phyloP scores from a whole-genome alignment of 2,329 filamentous ascomycete species.

The Clarireedia monteithiana region DNA sequence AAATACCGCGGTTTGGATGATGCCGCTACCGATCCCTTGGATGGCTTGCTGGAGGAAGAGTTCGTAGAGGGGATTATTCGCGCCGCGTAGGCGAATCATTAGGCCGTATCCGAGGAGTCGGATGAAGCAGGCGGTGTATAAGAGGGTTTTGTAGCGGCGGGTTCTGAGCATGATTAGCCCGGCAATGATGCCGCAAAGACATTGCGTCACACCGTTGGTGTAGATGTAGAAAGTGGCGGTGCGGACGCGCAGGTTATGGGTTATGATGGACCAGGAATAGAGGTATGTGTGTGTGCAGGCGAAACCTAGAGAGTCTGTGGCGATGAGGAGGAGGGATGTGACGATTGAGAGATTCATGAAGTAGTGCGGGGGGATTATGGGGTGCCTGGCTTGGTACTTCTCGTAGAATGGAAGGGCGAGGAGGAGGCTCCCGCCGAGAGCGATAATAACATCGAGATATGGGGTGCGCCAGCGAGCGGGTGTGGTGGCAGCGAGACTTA shows the following conservation, averaged over 20 bases:
- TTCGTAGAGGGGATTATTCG: no score
- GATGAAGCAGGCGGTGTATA: no score
- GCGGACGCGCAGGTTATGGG: constrained; percentile 34
- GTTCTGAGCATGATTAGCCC: no score
- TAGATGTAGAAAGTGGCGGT: constrained; percentile 32
- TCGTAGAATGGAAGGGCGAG: constrained; percentile 41
- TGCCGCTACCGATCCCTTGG: no score
- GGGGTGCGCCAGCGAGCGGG: constrained; percentile 32
- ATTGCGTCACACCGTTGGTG: constrained; percentile 27
- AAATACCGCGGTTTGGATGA: no score
- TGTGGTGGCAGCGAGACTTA: constrained; percentile 36
- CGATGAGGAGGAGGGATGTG: constrained; percentile 33
- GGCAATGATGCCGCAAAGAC: no score
- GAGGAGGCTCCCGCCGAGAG: constrained; percentile 35
- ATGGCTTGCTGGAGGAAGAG: no score
- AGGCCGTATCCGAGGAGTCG: no score
- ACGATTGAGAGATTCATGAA: constrained; percentile 37
- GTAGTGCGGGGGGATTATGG: constrained; percentile 39
- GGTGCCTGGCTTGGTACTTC: constrained; percentile 34
- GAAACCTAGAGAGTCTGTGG: constrained; percentile 38
- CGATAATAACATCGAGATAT: constrained; percentile 38
- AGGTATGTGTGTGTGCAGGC: constrained; percentile 40
- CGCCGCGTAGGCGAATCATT: no score
- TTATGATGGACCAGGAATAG: constrained; percentile 39
- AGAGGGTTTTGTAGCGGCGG: no score